A percentile compares a stretch with the other conserved stretches of the same genome.
These are phyloP conservation scores for Streptanthus diversifolius DNA, from an alignment of 345 rosid genomes.

Conservation along the genomic window DNA sequence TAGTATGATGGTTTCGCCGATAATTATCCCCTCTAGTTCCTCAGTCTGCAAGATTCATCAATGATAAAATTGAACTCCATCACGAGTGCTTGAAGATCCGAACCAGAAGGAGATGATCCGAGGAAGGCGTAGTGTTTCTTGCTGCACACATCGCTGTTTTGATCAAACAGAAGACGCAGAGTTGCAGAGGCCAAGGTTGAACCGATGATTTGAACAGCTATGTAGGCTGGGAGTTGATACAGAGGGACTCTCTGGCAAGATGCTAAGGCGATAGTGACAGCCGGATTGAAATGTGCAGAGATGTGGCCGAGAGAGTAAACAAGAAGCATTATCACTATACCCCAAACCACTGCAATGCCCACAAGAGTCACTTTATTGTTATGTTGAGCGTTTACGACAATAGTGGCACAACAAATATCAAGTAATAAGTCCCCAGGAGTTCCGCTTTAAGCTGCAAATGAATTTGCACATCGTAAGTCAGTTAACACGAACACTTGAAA, in stretches of 20 bases:
- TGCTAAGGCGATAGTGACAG: slow-evolving; percentile 47
- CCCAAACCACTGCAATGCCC: slow-evolving; percentile 44
- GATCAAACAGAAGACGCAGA: slow-evolving; percentile 56
- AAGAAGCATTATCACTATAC: slow-evolving; percentile 42
- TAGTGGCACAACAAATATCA: slow-evolving; percentile 42
- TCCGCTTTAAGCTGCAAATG: slow-evolving; percentile 39
- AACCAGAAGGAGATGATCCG: slow-evolving; percentile 68
- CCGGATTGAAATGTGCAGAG: slow-evolving; percentile 54
- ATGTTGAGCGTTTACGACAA: slow-evolving; percentile 36
- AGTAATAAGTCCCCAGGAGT: slow-evolving; percentile 44
- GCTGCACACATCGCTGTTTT: slow-evolving; percentile 31
- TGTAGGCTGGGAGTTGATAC: slow-evolving; percentile 65
- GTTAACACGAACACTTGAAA: not conserved
- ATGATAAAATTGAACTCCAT: slow-evolving; percentile 49
- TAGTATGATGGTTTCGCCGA: slow-evolving; percentile 78
- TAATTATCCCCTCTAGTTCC: slow-evolving; percentile 78
- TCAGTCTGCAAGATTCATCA: slow-evolving; percentile 47
- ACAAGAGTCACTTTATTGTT: slow-evolving; percentile 23
- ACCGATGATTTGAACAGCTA: slow-evolving; percentile 64
- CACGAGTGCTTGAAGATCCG: slow-evolving; percentile 61
- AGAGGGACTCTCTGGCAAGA: slow-evolving; percentile 34
- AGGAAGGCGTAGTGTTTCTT: slow-evolving; percentile 61
- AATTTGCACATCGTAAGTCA: no score
- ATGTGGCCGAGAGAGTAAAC: slow-evolving; percentile 44
- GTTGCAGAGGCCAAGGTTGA: slow-evolving; percentile 77